These are phyloP conservation scores for Leccinum longicurvipes DNA, from an alignment of 768 basidiomycete species.

Conservation along the genomic window DNA sequence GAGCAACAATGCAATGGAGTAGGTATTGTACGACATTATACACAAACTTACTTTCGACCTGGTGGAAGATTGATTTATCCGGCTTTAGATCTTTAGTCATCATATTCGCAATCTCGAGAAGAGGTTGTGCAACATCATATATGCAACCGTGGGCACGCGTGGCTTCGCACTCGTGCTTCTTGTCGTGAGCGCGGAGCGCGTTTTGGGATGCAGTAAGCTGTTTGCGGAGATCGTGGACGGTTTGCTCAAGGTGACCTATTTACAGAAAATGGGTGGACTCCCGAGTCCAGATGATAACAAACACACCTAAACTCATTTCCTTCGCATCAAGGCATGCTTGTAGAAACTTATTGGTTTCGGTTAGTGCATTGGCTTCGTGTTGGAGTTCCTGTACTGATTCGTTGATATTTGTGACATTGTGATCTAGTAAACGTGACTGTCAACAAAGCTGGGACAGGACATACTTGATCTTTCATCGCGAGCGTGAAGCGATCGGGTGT, in stretches of 20 bases:
- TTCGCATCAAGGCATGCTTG: not conserved
- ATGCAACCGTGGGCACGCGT: not conserved
- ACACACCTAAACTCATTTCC: not conserved
- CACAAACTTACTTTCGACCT: not conserved
- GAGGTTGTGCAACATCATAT: not conserved
- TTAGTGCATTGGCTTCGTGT: not conserved
- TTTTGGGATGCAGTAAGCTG: not conserved
- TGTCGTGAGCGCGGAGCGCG: not conserved
- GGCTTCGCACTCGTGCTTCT: not conserved
- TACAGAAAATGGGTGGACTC: not conserved
- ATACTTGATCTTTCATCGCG: too few relatives aligned
- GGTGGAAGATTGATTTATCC: not conserved
- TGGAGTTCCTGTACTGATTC: too few relatives aligned
- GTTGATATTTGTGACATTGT: too few relatives aligned
- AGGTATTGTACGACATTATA: too few relatives aligned
- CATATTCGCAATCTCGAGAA: not conserved
- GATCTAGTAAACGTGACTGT: too few relatives aligned
- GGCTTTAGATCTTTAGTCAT: not conserved
- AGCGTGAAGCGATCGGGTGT: too few relatives aligned
- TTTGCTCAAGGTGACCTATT: not conserved
- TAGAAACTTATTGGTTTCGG: not conserved
- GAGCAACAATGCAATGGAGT: not conserved
- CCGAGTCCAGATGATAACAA: not conserved
- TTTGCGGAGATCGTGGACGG: not conserved
- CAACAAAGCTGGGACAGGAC: too few relatives aligned